Conservation (phyloP, 1,284 basidiomycete species). For the Exobasidium cylindrosporum region DNA sequence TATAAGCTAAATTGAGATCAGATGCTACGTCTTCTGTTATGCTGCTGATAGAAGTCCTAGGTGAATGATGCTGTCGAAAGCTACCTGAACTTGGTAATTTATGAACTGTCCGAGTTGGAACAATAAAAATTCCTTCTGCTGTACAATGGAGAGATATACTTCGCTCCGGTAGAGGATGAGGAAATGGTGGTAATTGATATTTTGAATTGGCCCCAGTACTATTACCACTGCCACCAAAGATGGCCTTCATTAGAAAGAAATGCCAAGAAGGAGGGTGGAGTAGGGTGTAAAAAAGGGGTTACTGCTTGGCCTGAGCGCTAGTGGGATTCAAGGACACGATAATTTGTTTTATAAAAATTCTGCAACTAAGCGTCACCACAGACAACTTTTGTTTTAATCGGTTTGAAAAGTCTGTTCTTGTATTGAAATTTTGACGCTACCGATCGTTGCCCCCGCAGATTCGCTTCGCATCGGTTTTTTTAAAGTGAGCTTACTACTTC, state of each 20-base stretch:
- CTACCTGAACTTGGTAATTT: neutral
- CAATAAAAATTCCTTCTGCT: conserved; percentile 26
- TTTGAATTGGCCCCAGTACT: neutral
- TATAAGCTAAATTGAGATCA: neutral
- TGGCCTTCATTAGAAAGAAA: neutral
- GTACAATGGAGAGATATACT: conserved; percentile 28
- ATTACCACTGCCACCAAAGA: neutral
- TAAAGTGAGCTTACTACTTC: too few species aligned
- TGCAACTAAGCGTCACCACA: too few species aligned
- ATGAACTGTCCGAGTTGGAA: conserved; percentile 23
- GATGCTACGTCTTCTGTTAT: conserved; percentile 20
- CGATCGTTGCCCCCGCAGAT: too few species aligned
- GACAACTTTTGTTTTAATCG: too few species aligned
- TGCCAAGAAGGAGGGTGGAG: too few species aligned
- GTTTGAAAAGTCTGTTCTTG: too few species aligned
- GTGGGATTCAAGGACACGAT: too few species aligned
- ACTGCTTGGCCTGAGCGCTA: too few species aligned
- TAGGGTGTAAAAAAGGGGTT: too few species aligned
- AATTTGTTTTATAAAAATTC: too few species aligned
- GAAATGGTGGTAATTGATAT: conserved; percentile 30
- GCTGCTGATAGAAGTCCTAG: conserved; percentile 6
- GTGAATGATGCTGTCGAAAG: conserved; percentile 16
- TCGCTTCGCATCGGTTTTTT: too few species aligned
- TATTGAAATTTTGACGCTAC: too few species aligned
- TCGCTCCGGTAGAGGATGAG: conserved; percentile 32